Conservation (phyloP, 1,284 basidiomycete species). For the Fomitopsis palustris region DNA sequence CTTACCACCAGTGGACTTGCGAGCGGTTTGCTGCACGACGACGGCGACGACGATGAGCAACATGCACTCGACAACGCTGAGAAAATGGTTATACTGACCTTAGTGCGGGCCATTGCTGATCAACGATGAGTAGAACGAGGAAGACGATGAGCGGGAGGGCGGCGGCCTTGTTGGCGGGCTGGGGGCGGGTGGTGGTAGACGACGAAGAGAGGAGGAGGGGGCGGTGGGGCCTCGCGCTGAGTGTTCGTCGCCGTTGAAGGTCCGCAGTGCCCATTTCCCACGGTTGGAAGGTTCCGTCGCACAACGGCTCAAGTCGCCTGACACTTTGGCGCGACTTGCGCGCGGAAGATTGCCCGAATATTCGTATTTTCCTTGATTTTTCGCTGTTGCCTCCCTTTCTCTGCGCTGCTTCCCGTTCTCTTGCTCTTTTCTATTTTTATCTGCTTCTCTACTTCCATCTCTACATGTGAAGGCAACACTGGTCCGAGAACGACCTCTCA, state of each 20-base stretch:
- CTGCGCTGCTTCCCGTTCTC: not conserved
- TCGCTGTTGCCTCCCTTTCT: not conserved
- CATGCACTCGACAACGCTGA: constrained; percentile 12
- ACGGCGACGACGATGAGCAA: constrained; percentile 27
- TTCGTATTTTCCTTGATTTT: constrained; percentile 7
- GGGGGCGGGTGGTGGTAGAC: constrained; percentile 39
- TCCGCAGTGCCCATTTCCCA: constrained; percentile 30
- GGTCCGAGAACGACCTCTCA: too few species aligned
- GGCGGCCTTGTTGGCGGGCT: constrained; percentile 24
- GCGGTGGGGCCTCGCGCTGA: constrained; percentile 19
- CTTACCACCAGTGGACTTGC: constrained; percentile 81
- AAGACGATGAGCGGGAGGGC: constrained; percentile 11
- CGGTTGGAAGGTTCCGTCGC: constrained; percentile 22
- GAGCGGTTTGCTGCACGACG: constrained; percentile 67
- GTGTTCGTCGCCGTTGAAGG: constrained; percentile 25
- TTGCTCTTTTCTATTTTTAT: not conserved
- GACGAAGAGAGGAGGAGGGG: constrained; percentile 24
- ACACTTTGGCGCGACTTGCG: constrained; percentile 22
- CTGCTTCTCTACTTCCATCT: not conserved
- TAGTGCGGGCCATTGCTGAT: constrained; percentile 67
- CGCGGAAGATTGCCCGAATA: constrained; percentile 17
- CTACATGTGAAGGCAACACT: too few species aligned
- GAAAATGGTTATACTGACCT: constrained; percentile 40
- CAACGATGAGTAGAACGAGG: constrained; percentile 25
- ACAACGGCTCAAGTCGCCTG: constrained; percentile 20